Evolutionary conservation across 2,329 filamentous ascomycete genomes (phyloP), one percentile per base, ranked within the genome.

Genomic region (Corniculantispora saksenae): DNA sequence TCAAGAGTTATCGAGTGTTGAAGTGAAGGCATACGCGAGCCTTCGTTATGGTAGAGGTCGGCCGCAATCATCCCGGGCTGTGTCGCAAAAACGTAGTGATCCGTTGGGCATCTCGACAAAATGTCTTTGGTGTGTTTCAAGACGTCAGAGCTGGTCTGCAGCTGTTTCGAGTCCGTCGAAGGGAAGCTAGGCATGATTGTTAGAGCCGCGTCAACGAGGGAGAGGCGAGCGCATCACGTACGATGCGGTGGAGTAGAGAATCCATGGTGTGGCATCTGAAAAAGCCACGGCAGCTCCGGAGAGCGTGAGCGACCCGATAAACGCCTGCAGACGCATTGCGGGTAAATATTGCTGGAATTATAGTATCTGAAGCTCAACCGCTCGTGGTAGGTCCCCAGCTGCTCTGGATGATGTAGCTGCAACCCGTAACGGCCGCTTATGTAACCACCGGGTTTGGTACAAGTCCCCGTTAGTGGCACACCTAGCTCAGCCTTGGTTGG

Each of bases 251-350:
- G 94, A 97, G 77, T 96, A 90, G 70, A 97, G 81, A 75, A 97
- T 86, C 78, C 97, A 95, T 21, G 95, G 94, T 63, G 92, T 94
- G 2, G 94, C 93, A 78, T 97, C 90, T 68, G 87, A 88, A 77
- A 97, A 95, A 29, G 92, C 94, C 67, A 87, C 81, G 53, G 84
- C 88, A 27, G 83, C 82, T 66, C 85, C 83, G 70, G 86, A 82
- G 72, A 86, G 78, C 69, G 83, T 83, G 73, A 86, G 78, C 59
- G 85, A 74, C 70, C 82, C 77, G 66, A 81, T 77, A 73, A 84
- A 73, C 74, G 79, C 75, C 63, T 83, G 83, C 72, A 83, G 73
- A 81, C 83, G 86, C 87, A 89, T 89, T 68, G 71, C 79, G 69
- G 64, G 66, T 59, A n/a, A 32, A 32, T 47, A 58, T 69, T 69